A percentile compares a stretch with the other conserved stretches of the same genome.
These are phyloP conservation scores for Pinus tabuliformis DNA, from an alignment of 75 land plant species.

Conservation along the genomic window DNA sequence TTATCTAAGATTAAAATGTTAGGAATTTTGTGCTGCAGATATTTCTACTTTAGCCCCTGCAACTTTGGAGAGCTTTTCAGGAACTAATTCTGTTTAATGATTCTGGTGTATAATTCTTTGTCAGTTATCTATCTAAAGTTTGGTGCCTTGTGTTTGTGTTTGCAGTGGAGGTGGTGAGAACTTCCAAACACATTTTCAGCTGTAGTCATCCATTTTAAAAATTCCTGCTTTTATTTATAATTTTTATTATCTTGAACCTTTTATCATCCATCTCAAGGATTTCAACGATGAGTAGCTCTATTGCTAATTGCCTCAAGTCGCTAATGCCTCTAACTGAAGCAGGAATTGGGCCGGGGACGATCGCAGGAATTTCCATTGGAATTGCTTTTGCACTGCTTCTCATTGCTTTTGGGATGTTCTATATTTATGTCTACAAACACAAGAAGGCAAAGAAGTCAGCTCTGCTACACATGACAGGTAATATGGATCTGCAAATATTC, in stretches of 20 bases:
- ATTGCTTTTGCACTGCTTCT: constrained; percentile 23
- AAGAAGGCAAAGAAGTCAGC: constrained; percentile 18
- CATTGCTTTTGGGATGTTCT: constrained; percentile 16
- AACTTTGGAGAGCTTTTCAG: not conserved
- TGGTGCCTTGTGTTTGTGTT: not conserved
- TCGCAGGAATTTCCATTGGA: constrained; percentile 48
- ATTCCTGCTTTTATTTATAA: no score
- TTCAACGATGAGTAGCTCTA: no score
- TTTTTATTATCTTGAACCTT: no score
- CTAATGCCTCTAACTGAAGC: constrained; percentile 14
- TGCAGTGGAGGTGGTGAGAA: constrained; percentile 11
- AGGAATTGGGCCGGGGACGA: constrained; percentile 40
- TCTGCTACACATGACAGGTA: constrained; percentile 14
- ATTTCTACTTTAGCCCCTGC: not conserved
- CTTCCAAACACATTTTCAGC: not conserved
- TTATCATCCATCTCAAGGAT: no score
- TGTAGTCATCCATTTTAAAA: no score
- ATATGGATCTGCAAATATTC: not conserved
- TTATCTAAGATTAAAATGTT: not conserved
- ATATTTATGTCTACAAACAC: constrained; percentile 17
- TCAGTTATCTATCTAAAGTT: constrained; percentile 3
- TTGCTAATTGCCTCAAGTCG: no score
- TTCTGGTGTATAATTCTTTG: not conserved
- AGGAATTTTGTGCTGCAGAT: not conserved
- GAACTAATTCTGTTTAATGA: not conserved